These are phyloP conservation scores for Ogataea neopini DNA, from an alignment of 805 yeast genomes.

Conservation along the genomic window DNA sequence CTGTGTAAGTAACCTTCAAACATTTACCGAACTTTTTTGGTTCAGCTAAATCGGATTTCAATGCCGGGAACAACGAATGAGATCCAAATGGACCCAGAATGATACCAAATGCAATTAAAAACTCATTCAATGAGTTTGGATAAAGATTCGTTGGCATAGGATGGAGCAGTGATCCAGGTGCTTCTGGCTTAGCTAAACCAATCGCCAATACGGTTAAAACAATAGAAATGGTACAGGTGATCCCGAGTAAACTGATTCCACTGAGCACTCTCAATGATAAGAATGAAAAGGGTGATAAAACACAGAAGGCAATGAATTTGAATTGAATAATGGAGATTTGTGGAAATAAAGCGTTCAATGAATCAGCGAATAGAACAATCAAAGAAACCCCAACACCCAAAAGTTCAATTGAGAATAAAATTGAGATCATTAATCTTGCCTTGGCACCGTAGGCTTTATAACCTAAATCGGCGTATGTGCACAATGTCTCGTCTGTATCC, in stretches of 20 bases:
- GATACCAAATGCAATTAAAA: constrained; percentile 59
- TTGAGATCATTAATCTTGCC: constrained; percentile 73
- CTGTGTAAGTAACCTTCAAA: constrained; percentile 54
- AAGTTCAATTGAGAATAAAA: constrained; percentile 74
- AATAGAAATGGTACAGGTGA: constrained; percentile 52
- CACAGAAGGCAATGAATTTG: constrained; percentile 66
- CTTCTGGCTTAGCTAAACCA: constrained; percentile 42
- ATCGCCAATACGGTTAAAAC: constrained; percentile 46
- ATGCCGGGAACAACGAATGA: constrained; percentile 79
- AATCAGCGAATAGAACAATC: constrained; percentile 82
- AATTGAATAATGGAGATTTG: constrained; percentile 51
- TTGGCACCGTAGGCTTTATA: constrained; percentile 79
- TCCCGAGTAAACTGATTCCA: constrained; percentile 55
- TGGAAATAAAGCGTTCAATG: constrained; percentile 70
- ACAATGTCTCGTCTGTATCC: constrained; percentile 76
- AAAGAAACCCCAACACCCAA: constrained; percentile 81
- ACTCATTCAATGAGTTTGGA: constrained; percentile 39
- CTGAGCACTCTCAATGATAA: constrained; percentile 58
- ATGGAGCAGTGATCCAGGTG: constrained; percentile 58
- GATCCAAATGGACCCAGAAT: constrained; percentile 83
- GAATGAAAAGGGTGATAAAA: constrained; percentile 78
- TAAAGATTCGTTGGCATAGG: constrained; percentile 46
- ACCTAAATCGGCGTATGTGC: constrained; percentile 88
- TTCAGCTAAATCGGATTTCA: constrained; percentile 73
- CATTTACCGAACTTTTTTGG: constrained; percentile 59